Base-by-base conservation (phyloP, 768 basidiomycete genomes). In the Daedaleopsis sinensis region DNA sequence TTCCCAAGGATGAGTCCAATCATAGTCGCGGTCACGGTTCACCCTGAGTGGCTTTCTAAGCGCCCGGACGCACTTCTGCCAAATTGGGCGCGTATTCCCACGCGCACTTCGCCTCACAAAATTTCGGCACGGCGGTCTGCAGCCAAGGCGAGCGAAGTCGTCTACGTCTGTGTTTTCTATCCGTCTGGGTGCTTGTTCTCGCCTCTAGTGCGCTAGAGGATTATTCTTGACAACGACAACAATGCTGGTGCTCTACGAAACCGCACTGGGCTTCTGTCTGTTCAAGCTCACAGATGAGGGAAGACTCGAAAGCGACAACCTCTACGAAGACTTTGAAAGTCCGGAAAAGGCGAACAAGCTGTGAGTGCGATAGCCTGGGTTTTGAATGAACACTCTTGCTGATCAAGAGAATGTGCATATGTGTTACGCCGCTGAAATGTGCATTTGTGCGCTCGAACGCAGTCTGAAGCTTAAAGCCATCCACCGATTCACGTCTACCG, bases 241-340 rank as follows among this genome's bases (percentile, higher is more conserved):
- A 62, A 98, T 98, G 95, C 85, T 98, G 76, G 96, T 98, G 48
- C 83, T 99, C 65, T 94, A 95, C 80, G 97, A 98, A 80, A 95
- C 94, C 1, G 86, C 94, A 43, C 86, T 96, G 77, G 94, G 96
- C 77, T 98, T 94, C 82, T 95, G 93, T 81, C 90, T 99, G 56
- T 98, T 99, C 88, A 97, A 97, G 77, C 83, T 96, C 65, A 89
- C 89, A 55, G 90, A 94, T 78, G 81, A 92, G 43, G 91, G 90
- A 57, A 97, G 96, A 80, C 79, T 96, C 55, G 85, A 89, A 71
- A 89, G 86, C 66, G 88, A 89, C 58, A 89, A 97, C 76, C 76
- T 98, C 52, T 92, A 89, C 85, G 88, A 90, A 78, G 91, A 96
- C 75, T 98, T 98, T 70, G 88, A 95, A 78, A 91, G 87, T 52